Evolutionary conservation across 2,329 filamentous ascomycete genomes (phyloP).

Genomic region (Biscogniauxia sp.): DNA sequence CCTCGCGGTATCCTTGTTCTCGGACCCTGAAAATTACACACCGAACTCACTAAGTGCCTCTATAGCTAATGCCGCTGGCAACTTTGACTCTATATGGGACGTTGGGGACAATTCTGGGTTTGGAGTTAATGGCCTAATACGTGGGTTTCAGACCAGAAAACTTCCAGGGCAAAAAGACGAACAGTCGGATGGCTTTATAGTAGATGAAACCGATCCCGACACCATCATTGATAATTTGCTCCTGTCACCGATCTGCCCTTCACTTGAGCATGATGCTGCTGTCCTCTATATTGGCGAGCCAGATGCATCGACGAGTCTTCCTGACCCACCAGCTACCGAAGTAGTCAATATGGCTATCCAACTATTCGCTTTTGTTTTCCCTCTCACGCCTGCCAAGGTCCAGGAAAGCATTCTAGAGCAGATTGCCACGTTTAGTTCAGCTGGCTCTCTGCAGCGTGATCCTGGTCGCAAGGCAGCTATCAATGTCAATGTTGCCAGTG

Average conservation of each 20-base stretch:
- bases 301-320: conserved; percentile 46
- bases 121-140: conserved; percentile 82
- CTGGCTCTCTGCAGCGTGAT: conserved; percentile 76
- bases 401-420: conserved; percentile 97
- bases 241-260: conserved; percentile 72
- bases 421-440: conserved; percentile 83
- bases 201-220: conserved; percentile 59
- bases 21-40: conserved; percentile 85
- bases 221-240: conserved; percentile 61
- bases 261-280: conserved; percentile 86
- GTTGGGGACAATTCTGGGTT: conserved; percentile 92
- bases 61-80: conserved; percentile 85
- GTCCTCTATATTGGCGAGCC: conserved; percentile 66
- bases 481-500: conserved; percentile 82
- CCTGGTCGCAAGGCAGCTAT: conserved; percentile 87
- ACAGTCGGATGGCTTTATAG: conserved; percentile 39
- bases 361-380: conserved; percentile 86
- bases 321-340: conserved; percentile 84
- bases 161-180: conserved; percentile 68
- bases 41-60: conserved; percentile 83
- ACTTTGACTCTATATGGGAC: conserved; percentile 94
- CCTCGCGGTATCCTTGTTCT: conserved; percentile 85
- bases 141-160: conserved; percentile 69
- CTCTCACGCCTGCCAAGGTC: conserved; percentile 83
- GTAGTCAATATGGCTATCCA: conserved; percentile 94